Base-by-base conservation (phyloP, 305 asterid species). In the Solanum hybrid region DNA sequence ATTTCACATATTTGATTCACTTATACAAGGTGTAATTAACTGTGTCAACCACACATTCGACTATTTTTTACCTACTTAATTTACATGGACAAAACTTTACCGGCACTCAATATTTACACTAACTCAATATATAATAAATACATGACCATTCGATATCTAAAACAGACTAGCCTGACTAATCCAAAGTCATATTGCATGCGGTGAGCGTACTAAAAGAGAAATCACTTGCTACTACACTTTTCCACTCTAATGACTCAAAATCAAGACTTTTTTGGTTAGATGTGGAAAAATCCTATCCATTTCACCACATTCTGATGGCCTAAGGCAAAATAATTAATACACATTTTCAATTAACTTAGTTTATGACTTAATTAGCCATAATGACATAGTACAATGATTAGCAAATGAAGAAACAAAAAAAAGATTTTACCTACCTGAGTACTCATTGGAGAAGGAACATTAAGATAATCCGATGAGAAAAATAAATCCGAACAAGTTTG, bases 401-500 rank as follows among this genome's bases (percentile, higher is more conserved):
- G 77, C 77, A 26, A 71, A 71, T 71, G 37, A 76, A 76, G 81
- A 32, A 76, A 31, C 11, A 20, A 77, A 14, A 73, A 76, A 29
- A 77, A 34, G 10, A 29, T 20, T 5, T 16, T 46, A 42, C n/a
- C 4, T 89, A 94, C 96, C 95, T 91, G 92, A 14, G 66, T 82
- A 89, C 26, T 87, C 16, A 69, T 76, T 27, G 92, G 92, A 29
- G 94, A 86, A 40, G 80, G 80, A 60, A 89, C 77, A 82, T 46
- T 10, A 34, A 86, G 36, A 85, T 88, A 86, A 3, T 93, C 94
- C 69, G 94, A 88, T 2, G 95, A 90, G 20, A 88, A 56, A 89
- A 94, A 94, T 71, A 95, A 77, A 88, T 95, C 94, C 17, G 92
- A 31, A 71, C 95, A 94, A 24, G 96, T 95, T 87, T 77, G 90